Conservation (phyloP, 331 rosid genomes). For the Telfairia occidentalis region DNA sequence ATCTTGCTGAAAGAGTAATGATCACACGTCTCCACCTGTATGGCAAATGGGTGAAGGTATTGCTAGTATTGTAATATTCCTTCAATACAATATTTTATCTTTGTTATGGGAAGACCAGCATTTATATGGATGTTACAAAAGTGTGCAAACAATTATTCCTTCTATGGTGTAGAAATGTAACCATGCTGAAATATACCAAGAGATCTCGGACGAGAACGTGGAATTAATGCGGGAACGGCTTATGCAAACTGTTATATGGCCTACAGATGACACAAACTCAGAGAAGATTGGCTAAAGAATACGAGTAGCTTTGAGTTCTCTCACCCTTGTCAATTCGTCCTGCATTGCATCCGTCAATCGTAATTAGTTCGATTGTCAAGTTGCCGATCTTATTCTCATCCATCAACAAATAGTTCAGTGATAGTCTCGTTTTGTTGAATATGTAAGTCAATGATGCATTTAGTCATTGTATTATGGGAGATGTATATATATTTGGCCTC, state of each 20-base stretch:
- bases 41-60: slow-evolving; percentile 90
- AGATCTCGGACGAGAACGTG: slow-evolving; percentile 72
- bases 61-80: background rate
- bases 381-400: background rate
- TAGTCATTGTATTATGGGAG: background rate
- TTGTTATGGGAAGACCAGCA: background rate
- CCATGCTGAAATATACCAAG: slow-evolving; percentile 82
- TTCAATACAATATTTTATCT: background rate
- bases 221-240: slow-evolving; percentile 92
- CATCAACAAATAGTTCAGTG: background rate
- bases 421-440: background rate
- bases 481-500: background rate
- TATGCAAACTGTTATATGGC: slow-evolving; percentile 90
- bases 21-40: slow-evolving; percentile 84
- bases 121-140: background rate
- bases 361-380: background rate
- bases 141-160: background rate
- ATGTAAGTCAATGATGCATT: background rate
- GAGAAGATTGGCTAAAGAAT: slow-evolving; percentile 59
- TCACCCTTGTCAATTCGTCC: slow-evolving; percentile 14
- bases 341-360: background rate
- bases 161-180: slow-evolving; percentile 53
- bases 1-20: slow-evolving; percentile 96
- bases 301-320: slow-evolving; percentile 2
- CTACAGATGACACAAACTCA: slow-evolving; percentile 81